phyloP scores from a whole-genome alignment of 352 stramenopile genomes.

The Elongisporangium undulatum region DNA sequence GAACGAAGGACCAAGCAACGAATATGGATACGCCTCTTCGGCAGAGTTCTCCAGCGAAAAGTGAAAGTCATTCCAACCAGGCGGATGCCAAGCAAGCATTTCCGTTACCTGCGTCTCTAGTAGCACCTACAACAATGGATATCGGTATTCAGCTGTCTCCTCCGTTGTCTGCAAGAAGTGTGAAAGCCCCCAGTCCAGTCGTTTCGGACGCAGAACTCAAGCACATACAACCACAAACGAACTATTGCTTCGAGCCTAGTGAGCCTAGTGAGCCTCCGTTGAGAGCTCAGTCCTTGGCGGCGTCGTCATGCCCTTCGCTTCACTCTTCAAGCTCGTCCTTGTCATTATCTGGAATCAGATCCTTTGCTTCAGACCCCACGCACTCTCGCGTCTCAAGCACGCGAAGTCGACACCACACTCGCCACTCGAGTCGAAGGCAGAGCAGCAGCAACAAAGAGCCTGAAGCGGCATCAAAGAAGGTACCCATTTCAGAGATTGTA shows the following conservation, averaged over 20 bases:
- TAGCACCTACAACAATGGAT: not conserved
- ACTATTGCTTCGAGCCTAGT: not conserved
- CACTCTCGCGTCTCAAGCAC: not conserved
- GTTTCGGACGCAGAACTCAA: not conserved
- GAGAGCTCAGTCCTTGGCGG: not conserved
- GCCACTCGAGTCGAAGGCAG: not conserved
- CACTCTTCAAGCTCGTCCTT: not conserved
- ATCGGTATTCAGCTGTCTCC: not conserved
- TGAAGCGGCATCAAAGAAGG: not conserved
- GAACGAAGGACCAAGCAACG: not conserved
- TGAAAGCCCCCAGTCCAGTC: not conserved
- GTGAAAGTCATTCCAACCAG: not conserved
- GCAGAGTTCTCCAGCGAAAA: not conserved
- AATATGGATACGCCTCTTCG: not conserved
- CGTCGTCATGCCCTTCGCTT: not conserved
- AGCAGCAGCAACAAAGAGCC: not conserved
- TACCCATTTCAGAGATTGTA: not conserved
- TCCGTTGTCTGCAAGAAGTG: not conserved
- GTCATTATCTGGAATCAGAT: not conserved
- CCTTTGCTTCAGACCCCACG: not conserved
- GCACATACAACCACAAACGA: not conserved
- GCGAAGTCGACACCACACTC: not conserved
- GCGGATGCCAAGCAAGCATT: not conserved
- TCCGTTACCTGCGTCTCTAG: not conserved
- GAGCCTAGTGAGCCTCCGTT: not conserved